These are phyloP conservation scores for Urtica urens DNA, from an alignment of 306 rosid species.

Conservation along the genomic window DNA sequence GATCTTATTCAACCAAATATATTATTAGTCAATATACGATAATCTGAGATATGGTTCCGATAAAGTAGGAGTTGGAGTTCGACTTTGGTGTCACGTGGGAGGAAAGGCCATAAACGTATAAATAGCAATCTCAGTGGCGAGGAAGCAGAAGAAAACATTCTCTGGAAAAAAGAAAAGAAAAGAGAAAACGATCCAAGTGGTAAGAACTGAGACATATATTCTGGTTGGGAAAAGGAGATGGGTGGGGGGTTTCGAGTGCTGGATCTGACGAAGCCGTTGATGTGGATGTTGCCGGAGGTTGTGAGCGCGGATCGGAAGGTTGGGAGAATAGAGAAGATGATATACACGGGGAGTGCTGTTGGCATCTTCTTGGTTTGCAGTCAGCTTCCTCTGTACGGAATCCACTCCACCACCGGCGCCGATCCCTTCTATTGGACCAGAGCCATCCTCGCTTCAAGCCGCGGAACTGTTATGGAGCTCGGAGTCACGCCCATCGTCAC, in stretches of 20 bases:
- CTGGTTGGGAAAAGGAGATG: slow-evolving; percentile 46
- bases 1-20: no score
- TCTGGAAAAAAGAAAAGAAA: no score
- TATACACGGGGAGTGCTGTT: slow-evolving; percentile 74
- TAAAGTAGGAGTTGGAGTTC: no score
- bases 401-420: slow-evolving; percentile 88
- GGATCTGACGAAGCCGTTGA: slow-evolving; percentile 82
- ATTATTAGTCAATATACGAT: no score
- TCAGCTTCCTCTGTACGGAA: slow-evolving; percentile 90
- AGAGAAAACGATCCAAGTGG: no score
- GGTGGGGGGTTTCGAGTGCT: slow-evolving; percentile 97
- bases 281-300: slow-evolving; percentile 80
- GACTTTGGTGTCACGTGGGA: no score
- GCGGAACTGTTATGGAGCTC: slow-evolving; percentile 96
- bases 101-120: no score
- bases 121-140: no score
- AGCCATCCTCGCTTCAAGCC: slow-evolving; percentile 81
- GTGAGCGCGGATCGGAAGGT: slow-evolving; percentile 81
- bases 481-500: slow-evolving; percentile 93
- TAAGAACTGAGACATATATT: no score
- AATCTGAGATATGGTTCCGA: no score
- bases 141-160: no score
- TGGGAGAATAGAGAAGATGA: slow-evolving; percentile 86
- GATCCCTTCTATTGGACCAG: slow-evolving; percentile 99
- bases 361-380: slow-evolving; percentile 87